These are phyloP conservation scores for Aureobasidium musti DNA, from an alignment of 2,329 filamentous ascomycete genomes.

Conservation along the genomic window DNA sequence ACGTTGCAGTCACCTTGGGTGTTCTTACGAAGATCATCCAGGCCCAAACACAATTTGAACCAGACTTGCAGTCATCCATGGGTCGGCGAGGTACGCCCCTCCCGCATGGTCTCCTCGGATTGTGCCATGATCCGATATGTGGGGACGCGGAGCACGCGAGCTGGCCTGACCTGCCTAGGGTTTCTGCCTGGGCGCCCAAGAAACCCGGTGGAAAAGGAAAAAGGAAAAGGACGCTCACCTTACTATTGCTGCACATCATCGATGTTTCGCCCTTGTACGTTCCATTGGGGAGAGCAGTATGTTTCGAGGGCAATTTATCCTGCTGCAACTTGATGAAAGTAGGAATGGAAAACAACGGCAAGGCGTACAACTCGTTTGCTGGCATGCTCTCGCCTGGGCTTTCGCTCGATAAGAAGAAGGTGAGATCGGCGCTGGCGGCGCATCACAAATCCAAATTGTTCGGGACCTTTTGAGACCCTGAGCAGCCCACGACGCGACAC, in stretches of 20 bases:
- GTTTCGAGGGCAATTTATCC: neutral
- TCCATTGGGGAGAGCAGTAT: neutral
- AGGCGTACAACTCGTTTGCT: slow-evolving; percentile 18
- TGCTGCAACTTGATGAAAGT: slow-evolving; percentile 18
- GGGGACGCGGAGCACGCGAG: slow-evolving; percentile 27
- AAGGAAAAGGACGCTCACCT: neutral
- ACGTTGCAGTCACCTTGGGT: neutral
- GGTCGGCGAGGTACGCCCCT: neutral
- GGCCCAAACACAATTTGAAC: neutral
- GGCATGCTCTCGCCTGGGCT: slow-evolving; percentile 12
- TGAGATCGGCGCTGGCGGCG: slow-evolving; percentile 12
- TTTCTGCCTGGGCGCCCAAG: slow-evolving; percentile 15
- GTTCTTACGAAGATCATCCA: neutral
- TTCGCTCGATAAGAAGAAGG: slow-evolving; percentile 17
- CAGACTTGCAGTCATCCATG: neutral
- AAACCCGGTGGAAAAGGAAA: neutral
- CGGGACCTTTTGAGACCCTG: slow-evolving; percentile 23
- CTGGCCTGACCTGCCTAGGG: slow-evolving; percentile 19
- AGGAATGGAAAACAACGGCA: slow-evolving; percentile 22
- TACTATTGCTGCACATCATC: neutral
- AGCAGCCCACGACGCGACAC: slow-evolving; percentile 9
- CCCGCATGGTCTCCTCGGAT: slow-evolving; percentile 12
- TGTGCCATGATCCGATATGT: slow-evolving; percentile 23
- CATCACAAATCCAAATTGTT: slow-evolving; percentile 23
- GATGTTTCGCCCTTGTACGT: neutral